Evolutionary conservation across 176 grass and related monocot genomes (phyloP).

Genomic region (Pontederia paniculata): DNA sequence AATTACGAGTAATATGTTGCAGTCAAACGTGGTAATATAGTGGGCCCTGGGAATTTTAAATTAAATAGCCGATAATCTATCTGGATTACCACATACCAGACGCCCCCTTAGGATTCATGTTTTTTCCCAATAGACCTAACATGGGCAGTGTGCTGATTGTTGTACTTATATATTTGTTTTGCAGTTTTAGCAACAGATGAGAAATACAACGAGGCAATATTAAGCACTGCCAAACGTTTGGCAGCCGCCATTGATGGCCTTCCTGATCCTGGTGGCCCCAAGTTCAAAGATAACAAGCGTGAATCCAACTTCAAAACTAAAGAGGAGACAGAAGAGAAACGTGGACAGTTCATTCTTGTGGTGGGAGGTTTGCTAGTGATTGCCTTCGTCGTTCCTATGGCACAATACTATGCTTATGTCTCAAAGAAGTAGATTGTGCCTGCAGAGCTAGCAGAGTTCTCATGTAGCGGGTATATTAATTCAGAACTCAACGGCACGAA

Average conservation of each 20-base stretch:
- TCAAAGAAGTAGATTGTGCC: conserved; percentile 68
- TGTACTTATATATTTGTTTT: background rate
- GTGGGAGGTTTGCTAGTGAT: conserved; percentile 91
- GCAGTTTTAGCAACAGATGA: conserved; percentile 91
- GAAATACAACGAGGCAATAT: conserved; percentile 91
- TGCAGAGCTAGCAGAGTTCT: background rate
- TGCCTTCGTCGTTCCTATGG: conserved; percentile 98
- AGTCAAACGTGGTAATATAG: too few relatives aligned
- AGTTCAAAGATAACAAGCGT: conserved; percentile 81
- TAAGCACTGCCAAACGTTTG: conserved; percentile 53
- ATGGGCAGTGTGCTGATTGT: background rate
- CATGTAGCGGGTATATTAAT: too few relatives aligned
- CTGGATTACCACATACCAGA: too few relatives aligned
- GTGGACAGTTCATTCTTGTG: conserved; percentile 91
- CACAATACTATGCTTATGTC: conserved; percentile 95
- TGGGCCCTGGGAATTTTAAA: too few relatives aligned
- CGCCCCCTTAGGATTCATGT: too few relatives aligned
- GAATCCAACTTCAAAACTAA: conserved; percentile 88
- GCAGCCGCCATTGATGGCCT: conserved; percentile 78
- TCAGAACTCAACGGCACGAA: too few relatives aligned
- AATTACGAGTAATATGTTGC: too few relatives aligned
- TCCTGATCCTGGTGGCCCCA: conserved; percentile 70
- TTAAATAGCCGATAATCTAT: too few relatives aligned
- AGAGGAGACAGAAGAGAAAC: conserved; percentile 91
- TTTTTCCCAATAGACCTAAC: too few relatives aligned